Evolutionary conservation across 2,329 filamentous ascomycete species (phyloP).

Genomic region (Scedosporium dehoogii): DNA sequence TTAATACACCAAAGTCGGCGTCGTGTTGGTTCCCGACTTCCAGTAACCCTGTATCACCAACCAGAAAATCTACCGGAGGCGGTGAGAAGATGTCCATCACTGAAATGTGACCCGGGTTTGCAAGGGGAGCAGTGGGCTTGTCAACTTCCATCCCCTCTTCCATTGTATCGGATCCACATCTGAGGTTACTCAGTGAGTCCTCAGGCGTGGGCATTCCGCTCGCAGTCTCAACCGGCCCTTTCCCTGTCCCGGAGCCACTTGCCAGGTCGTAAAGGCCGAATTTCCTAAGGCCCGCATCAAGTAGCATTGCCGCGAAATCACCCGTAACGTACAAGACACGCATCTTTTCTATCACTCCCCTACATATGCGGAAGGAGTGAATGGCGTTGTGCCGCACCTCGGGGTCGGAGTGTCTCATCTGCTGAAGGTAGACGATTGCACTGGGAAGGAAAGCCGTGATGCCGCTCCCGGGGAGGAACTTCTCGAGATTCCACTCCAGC

Average conservation of each 20-base stretch:
- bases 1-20: background rate
- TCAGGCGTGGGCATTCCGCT: background rate
- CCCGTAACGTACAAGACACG: constrained; percentile 58
- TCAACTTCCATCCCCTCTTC: background rate
- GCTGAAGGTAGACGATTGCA: constrained; percentile 57
- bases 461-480: background rate
- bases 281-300: constrained; percentile 84
- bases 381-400: constrained; percentile 47
- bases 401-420: constrained; percentile 56
- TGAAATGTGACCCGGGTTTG: background rate
- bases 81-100: background rate
- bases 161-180: background rate
- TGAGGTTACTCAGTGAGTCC: background rate
- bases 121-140: background rate
- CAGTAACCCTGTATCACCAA: background rate
- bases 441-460: constrained; percentile 21
- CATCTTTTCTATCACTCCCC: constrained; percentile 56
- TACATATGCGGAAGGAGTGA: constrained; percentile 55
- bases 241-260: too few relatives aligned
- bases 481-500: background rate
- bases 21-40: background rate
- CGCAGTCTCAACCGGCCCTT: background rate
- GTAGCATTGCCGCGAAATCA: constrained; percentile 68
- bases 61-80: background rate
- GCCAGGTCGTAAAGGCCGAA: constrained; percentile 21